Percentiles rank a stretch among this genome's conserved stretches.
phyloP scores from a whole-genome alignment of 805 yeast species.

The Yamadazyma olivae region DNA sequence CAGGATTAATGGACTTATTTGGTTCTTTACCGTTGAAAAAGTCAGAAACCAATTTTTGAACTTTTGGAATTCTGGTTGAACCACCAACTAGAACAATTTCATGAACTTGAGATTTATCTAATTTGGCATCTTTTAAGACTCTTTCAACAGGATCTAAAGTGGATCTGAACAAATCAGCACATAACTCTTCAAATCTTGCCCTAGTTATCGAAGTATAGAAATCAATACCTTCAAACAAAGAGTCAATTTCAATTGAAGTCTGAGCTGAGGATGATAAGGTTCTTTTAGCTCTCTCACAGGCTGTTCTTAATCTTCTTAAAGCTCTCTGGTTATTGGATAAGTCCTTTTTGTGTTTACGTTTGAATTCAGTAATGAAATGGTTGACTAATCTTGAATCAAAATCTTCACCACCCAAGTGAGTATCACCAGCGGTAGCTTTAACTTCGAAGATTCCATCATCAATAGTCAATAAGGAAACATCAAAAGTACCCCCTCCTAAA shows the following conservation, averaged over 20 bases:
- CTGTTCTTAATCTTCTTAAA: conserved; percentile 90
- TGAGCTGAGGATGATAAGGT: conserved; percentile 93
- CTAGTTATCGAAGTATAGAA: conserved; percentile 93
- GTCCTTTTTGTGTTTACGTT: conserved; percentile 90
- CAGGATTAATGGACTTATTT: conserved; percentile 97
- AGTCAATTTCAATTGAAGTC: conserved; percentile 93
- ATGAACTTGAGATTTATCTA: conserved; percentile 81
- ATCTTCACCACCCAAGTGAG: conserved; percentile 98
- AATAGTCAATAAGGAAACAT: conserved; percentile 82
- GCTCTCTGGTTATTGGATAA: conserved; percentile 80
- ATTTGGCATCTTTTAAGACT: conserved; percentile 90
- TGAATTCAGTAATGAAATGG: conserved; percentile 88
- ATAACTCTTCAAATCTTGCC: conserved; percentile 97
- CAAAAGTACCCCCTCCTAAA: conserved; percentile 97
- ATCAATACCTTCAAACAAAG: conserved; percentile 91
- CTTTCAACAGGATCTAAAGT: conserved; percentile 95
- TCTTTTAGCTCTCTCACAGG: conserved; percentile 98
- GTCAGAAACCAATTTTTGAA: conserved; percentile 87
- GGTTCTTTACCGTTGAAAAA: conserved; percentile 94
- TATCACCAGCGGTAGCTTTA: conserved; percentile 92
- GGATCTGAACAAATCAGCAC: conserved; percentile 88
- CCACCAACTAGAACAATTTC: conserved; percentile 98
- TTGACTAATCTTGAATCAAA: conserved; percentile 86
- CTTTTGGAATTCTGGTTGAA: conserved; percentile 98
- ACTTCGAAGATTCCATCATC: conserved; percentile 93